These are phyloP conservation scores for Hordeum pubiflorum DNA, from an alignment of 202 grass and related monocot genomes.

Conservation along the genomic window DNA sequence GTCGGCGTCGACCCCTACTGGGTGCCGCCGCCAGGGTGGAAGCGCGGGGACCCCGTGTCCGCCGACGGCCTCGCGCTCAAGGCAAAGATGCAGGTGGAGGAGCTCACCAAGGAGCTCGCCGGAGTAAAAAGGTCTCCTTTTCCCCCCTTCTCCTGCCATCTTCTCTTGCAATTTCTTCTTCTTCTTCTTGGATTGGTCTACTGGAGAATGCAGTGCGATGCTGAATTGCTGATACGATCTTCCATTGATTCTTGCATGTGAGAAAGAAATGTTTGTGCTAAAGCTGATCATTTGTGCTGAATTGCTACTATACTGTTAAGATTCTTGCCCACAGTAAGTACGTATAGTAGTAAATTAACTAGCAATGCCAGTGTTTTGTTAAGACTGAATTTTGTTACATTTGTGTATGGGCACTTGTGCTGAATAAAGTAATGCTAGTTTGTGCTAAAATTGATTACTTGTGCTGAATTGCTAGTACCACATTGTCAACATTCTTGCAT, in stretches of 20 bases:
- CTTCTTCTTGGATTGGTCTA: neutral
- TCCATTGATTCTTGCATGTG: neutral
- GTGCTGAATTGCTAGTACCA: neutral
- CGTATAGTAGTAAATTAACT: neutral
- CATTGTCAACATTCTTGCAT: neutral
- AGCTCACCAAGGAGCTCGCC: constrained; percentile 41
- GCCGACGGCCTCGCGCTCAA: neutral
- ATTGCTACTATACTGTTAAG: neutral
- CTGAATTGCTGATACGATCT: neutral
- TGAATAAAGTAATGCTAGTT: neutral
- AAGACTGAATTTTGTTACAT: neutral
- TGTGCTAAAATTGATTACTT: neutral
- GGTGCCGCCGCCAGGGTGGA: constrained; percentile 74
- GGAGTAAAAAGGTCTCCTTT: constrained; percentile 45
- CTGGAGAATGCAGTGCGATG: neutral
- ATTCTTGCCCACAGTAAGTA: neutral
- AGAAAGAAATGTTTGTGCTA: neutral
- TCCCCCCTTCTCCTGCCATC: neutral
- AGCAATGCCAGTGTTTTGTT: neutral
- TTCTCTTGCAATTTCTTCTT: neutral
- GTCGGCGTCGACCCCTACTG: constrained; percentile 70
- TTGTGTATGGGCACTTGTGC: neutral
- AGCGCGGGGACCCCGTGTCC: constrained; percentile 51
- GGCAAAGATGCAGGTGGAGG: constrained; percentile 27
- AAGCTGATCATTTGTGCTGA: neutral